Base-by-base conservation (phyloP, 2,329 filamentous ascomycete genomes). In the Stagonosporopsis chrysanthemi region DNA sequence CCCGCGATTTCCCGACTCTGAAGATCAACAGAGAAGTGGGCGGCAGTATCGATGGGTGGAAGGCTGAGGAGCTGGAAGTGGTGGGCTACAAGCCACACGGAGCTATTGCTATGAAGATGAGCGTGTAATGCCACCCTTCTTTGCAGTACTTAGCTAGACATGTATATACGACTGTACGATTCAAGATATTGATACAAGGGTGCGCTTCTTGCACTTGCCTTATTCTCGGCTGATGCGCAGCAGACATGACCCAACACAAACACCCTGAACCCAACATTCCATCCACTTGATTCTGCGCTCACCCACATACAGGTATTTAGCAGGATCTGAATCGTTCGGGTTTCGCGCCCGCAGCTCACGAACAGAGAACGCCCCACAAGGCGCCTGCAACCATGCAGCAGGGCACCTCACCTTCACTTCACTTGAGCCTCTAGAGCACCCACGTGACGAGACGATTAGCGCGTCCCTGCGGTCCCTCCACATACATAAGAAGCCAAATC, bases 91-190 rank as follows among this genome's bases (percentile, higher is more conserved):
- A 93, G 46, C 94, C 95, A 54, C 92, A 97, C 76, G 94, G 93
- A 80, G 85, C 85, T 5, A 96, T 99, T 79, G 85, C 90, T 41
- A 99, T 99, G 95, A 97, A 98, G 81, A 99, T 99, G 95, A 96
- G 91, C 72, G 94, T 98, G 56, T 92, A 60, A 15, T 28, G 14
- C 3, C 22, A n/a, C 26, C 72, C 46, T 22, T 17, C 23, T 19
- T 9, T 47, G 42, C 14, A 55, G 28, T 14, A 11, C n/a, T 17
- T 4, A 8, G 33, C n/a, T 49, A 35, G 24, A 33, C 15, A 29
- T 53, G 55, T 53, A 53, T 49, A 49, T 47, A 52, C 19, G 47
- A 56, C 14, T 52, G 47, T 47, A 51, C 19, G 47, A 52, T 43
- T 26, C 3, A 9, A 36, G 11, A 29, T 35, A 23, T 35, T 35